phyloP scores from a whole-genome alignment of 345 rosid genomes.

The Murraya koenigii region DNA sequence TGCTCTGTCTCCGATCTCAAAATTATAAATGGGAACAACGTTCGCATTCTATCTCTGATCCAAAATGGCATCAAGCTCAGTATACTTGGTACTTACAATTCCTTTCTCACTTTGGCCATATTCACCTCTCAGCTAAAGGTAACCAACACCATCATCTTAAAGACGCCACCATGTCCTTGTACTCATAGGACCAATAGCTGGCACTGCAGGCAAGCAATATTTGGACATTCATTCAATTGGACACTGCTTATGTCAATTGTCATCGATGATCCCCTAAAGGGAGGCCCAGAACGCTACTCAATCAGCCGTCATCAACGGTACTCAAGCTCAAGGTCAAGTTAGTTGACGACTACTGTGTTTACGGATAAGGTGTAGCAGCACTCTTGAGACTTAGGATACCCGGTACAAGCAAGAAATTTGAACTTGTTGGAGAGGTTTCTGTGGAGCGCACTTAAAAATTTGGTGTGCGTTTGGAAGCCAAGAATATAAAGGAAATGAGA shows the following conservation, averaged over 20 bases:
- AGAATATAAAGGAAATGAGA: background rate
- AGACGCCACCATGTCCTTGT: conserved; percentile 10
- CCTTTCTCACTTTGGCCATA: conserved; percentile 1
- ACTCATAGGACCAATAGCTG: background rate
- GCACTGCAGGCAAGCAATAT: background rate
- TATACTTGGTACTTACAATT: background rate
- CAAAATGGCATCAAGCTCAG: conserved; percentile 4
- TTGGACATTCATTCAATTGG: conserved; percentile 5
- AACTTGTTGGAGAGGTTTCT: background rate
- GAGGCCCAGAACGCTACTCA: conserved; percentile 1
- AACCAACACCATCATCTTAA: background rate
- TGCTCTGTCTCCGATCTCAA: too few relatives aligned
- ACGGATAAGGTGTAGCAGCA: conserved; percentile 10
- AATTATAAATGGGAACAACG: too few relatives aligned
- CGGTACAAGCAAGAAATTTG: background rate
- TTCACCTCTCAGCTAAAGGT: background rate
- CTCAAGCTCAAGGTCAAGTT: background rate
- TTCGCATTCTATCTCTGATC: too few relatives aligned
- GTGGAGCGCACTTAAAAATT: conserved; percentile 10
- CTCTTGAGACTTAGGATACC: background rate
- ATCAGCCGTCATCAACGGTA: background rate
- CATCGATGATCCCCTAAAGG: background rate
- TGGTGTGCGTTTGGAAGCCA: background rate
- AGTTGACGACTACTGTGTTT: background rate
- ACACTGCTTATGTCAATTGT: background rate